Base-by-base conservation (phyloP, 139 green algal species). In the Chlamydomonas urium region DNA sequence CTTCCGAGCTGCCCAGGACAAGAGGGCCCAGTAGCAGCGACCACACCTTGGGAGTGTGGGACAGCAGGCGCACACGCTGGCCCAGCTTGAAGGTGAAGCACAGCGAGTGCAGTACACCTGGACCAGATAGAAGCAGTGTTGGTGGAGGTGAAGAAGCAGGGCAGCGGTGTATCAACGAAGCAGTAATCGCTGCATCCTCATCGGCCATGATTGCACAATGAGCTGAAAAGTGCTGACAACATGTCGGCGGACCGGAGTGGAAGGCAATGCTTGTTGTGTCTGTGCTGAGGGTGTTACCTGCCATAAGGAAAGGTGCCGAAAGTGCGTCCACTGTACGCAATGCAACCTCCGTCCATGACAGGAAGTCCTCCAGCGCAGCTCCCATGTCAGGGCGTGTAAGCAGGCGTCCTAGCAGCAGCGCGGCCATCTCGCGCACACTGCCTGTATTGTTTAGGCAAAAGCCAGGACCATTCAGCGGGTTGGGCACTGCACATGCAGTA, bases 381-480 rank as follows among this genome's bases (percentile, higher is more conserved):
- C 45, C 38, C 87, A 92, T 93, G 82, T 98, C 95, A 1, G 88
- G 87, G 1, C 95, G 85, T 2, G 92, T 96, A 5, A 99, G 84
- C 62, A 98, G 79, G 17, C 87, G 84, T 0, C 88, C 89, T 29
- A 98, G 59, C 58, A 97, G 69, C 65, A 93, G 53, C 0, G 88
- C 93, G 6, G 91, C 88, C 84, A 94, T 92, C 36, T 96, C 91
- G 0, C 94, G 81, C 0, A 85, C 83, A 37, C 73, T 72, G 38
- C 90, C 91, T 63, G 90, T 74, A 50, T n/a, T n/a, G n/a, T n/a
- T n/a, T n/a, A n/a, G n/a, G n/a, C n/a, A n/a, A n/a, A n/a, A n/a
- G n/a, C n/a, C n/a, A n/a, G n/a, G n/a, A n/a, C n/a, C n/a, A n/a
- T n/a, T n/a, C n/a, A n/a, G n/a, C n/a, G n/a, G n/a, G n/a, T n/a